Base-by-base conservation (phyloP, 2,329 filamentous ascomycete species). In the Harringtonia lauricola region DNA sequence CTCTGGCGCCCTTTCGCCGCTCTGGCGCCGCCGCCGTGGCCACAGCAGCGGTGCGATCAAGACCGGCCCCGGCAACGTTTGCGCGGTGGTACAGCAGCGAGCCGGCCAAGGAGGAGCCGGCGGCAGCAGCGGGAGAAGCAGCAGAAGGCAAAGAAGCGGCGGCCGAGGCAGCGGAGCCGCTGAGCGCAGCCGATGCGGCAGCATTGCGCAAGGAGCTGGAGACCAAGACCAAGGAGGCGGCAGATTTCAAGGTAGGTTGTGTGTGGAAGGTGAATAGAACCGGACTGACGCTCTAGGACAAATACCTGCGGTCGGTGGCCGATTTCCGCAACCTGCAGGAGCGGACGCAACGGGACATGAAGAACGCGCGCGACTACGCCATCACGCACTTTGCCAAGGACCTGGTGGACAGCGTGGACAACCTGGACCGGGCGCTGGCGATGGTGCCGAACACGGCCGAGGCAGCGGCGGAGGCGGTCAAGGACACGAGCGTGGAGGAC, bases 301-400 rank as follows among this genome's bases (percentile, higher is more conserved):
- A 88, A 71, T 94, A 88, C 66, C 77, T 95, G 51, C 90, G 92
- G 61, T 84, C 85, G 44, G 81, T 96, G 51, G 92, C 92, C 66
- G 92, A 98, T 58, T 96, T 94, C 77, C 87, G 87, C 62, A 98
- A 96, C 69, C 84, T 98, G 41, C 90, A 96, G 70, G 87, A 95
- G 59, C 86, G 92, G 59, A 94, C 87, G 36, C 77, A 82, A 63
- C 87, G 92, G 59, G 92, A 98, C 54, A 82, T 94, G 62, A 86
- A 92, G 65, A 67, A 76, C 18, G 86, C 90, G 18, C 82, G 83
- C 55, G 86, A 94, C 66, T 98, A 95, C 57, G 92, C 90, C 57
- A 92, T 98, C 58, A 87, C 95, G 62, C 87, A 82, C 54, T 96
- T 98, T 67, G 87, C 90, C 59, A 84, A 87, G 64, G 92, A 98